Conservation (phyloP, 176 grass and related monocot genomes). For the Chrysopogon serrulatus region DNA sequence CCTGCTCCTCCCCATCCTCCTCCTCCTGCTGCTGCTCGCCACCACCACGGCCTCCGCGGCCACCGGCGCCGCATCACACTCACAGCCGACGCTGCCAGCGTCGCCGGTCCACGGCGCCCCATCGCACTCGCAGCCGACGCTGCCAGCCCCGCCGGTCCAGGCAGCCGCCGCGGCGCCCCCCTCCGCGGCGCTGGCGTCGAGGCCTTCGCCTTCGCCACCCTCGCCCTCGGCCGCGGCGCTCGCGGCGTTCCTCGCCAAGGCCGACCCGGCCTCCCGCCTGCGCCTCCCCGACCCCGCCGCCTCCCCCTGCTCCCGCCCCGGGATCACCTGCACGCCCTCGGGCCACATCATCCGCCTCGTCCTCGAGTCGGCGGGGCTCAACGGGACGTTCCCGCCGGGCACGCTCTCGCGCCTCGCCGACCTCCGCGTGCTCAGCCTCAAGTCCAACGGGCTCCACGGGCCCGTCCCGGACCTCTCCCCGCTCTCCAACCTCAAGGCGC, state of each 20-base stretch:
- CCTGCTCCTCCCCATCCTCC: not conserved
- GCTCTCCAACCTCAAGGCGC: slow-evolving; percentile 77
- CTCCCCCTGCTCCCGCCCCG: slow-evolving; percentile 40
- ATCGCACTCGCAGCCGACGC: slow-evolving; percentile 26
- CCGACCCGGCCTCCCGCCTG: slow-evolving; percentile 52
- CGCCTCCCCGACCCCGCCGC: not conserved
- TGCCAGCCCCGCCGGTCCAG: not conserved
- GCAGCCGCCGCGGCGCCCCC: slow-evolving; percentile 1
- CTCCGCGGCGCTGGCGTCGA: not conserved
- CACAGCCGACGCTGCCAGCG: slow-evolving; percentile 13
- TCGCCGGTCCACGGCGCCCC: not conserved
- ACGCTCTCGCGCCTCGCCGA: slow-evolving; percentile 51
- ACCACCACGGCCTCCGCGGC: not conserved
- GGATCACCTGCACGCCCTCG: slow-evolving; percentile 38
- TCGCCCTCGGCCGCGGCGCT: slow-evolving; percentile 8
- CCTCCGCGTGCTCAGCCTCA: slow-evolving; percentile 91
- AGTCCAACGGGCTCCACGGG: slow-evolving; percentile 69
- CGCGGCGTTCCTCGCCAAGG: slow-evolving; percentile 67
- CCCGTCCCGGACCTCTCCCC: slow-evolving; percentile 69
- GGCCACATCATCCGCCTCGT: slow-evolving; percentile 61
- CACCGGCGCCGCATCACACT: not conserved
- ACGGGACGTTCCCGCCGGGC: slow-evolving; percentile 49
- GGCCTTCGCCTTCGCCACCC: not conserved
- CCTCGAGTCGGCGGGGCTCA: slow-evolving; percentile 52
- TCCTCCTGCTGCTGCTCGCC: not conserved